Evolutionary conservation across 2,329 filamentous ascomycete species (phyloP).

Genomic region (Gnomoniopsis sp.): DNA sequence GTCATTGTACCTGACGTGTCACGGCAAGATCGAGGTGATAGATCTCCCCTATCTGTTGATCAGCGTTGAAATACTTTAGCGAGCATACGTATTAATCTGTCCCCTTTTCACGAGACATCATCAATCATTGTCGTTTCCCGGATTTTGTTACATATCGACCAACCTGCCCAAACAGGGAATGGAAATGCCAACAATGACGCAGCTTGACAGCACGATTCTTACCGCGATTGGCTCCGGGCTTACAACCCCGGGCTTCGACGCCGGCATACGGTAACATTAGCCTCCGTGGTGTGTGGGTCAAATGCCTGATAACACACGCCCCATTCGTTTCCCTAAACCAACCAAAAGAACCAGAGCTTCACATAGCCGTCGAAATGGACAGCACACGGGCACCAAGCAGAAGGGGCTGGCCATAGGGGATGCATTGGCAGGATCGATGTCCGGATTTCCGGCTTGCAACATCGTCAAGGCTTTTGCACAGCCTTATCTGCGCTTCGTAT

Average conservation of each 20-base stretch:
- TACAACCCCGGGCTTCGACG: not conserved
- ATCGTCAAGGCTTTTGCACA: not conserved
- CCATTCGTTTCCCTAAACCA: not conserved
- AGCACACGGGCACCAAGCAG: no score
- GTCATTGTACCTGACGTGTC: no score
- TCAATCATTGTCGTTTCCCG: not conserved
- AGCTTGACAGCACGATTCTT: not conserved
- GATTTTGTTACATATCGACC: not conserved
- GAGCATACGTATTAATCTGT: not conserved
- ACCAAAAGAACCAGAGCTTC: not conserved
- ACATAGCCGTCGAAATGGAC: not conserved
- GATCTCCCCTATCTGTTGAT: not conserved
- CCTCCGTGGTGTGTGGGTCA: constrained; percentile 6
- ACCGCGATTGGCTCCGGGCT: not conserved
- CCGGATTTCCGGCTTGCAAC: no score
- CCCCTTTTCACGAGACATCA: not conserved
- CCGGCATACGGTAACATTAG: constrained; percentile 5
- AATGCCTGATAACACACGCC: not conserved
- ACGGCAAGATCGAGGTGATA: no score
- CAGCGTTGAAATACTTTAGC: not conserved
- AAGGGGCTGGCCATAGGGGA: no score
- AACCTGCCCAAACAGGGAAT: not conserved
- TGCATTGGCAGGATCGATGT: no score
- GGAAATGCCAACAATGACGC: not conserved
- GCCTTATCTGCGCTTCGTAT: not conserved